Percentiles rank a stretch among this genome's conserved stretches.
These are phyloP conservation scores for Vicia faba DNA, from an alignment of 306 rosid species.

Conservation along the genomic window DNA sequence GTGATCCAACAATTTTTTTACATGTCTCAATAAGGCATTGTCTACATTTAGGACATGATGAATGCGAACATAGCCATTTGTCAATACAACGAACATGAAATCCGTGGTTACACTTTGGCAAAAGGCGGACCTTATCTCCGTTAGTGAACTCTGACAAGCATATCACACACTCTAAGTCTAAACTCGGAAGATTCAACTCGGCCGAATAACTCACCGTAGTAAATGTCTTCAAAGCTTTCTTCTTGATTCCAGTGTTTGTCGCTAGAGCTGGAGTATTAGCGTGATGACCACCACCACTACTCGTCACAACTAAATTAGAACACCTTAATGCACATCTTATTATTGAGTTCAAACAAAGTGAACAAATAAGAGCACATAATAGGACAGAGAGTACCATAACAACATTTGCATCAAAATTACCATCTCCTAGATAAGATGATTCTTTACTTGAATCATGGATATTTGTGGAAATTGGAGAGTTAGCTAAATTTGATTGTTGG, in stretches of 20 bases:
- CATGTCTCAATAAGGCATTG: constrained; percentile 78
- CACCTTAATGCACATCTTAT: constrained; percentile 78
- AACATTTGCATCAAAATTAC: constrained; percentile 75
- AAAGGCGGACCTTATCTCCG: constrained; percentile 67
- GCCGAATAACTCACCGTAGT: constrained; percentile 55
- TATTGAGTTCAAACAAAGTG: constrained; percentile 81
- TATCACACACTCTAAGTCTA: constrained; percentile 75
- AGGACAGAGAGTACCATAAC: constrained; percentile 95
- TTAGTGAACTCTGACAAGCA: constrained; percentile 68
- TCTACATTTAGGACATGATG: constrained; percentile 92
- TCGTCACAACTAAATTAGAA: constrained; percentile 46
- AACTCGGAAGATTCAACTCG: constrained; percentile 53
- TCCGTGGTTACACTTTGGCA: constrained; percentile 87
- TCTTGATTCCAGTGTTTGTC: constrained; percentile 64
- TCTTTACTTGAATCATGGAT: constrained; percentile 23
- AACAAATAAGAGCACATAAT: constrained; percentile 80
- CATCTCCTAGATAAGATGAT: constrained; percentile 49
- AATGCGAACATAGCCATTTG: constrained; percentile 84
- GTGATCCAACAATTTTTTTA: constrained; percentile 69
- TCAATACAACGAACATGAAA: constrained; percentile 87
- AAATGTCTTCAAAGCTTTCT: constrained; percentile 78
- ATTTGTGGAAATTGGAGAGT: constrained; percentile 41
- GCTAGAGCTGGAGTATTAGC: constrained; percentile 33
- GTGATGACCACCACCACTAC: constrained; percentile 2
- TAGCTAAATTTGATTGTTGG: constrained; percentile 39